Base-by-base conservation (phyloP, 2,329 filamentous ascomycete genomes). In the Aspergillus pseudoglaucus region DNA sequence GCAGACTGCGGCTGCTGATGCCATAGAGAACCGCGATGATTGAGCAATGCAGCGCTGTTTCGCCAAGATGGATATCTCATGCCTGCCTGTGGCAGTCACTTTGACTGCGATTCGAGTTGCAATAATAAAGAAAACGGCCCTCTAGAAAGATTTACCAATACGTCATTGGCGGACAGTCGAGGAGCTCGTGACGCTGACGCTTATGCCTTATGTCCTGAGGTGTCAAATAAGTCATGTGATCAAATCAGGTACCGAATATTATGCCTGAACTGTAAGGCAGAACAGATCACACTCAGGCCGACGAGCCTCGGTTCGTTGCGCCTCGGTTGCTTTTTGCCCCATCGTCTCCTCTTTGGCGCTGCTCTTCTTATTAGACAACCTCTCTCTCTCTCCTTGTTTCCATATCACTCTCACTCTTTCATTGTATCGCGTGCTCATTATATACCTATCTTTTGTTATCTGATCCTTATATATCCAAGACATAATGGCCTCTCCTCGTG, bases 401-500 rank as follows among this genome's bases (percentile, higher is more conserved):
- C 35, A 14, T 40, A 27, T 42, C 45, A 40, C 37, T 27, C 18
- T 42, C 9, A 25, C 30, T 38, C 30, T 6, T 9, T 17, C 4
- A 17, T 30, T 30, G 25, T 30, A 30, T 22, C 18, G 8, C 8
- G 10, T 27, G 18, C 22, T 39, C 20, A 15, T 7, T 25, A 27
- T 27, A 39, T 20, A 15, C 15, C 6, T 39, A 12, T 6, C 17
- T 20, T 10, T 22, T n/a, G 6, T n/a, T 37, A 37, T 37, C n/a
- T 37, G 33, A 37, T 4, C 33, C 6, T 37, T 18, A 42, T 17
- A 42, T 17, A 44, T 41, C 27, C 44, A 37, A 48, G 44, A 23
- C 46, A 62, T 37, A 61, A 90, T 90, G 87, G 84, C 87, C 56
- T 89, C 87, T 71, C 84, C 87, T 72, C 87, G 87, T 90, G 82